phyloP scores from a whole-genome alignment of 305 asterid species.

The Fraxinus greggii region DNA sequence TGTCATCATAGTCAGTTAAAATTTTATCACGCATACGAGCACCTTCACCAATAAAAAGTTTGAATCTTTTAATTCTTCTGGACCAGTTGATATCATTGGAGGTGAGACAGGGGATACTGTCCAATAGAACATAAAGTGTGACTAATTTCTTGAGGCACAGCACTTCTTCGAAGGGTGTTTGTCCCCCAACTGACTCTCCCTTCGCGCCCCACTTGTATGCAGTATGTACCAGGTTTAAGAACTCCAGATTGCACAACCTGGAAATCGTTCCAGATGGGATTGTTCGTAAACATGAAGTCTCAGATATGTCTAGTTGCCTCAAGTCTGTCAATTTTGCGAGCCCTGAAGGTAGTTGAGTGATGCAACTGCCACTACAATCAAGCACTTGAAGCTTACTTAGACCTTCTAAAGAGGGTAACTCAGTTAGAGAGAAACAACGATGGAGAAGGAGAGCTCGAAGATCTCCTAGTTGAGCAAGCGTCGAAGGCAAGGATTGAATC shows the following conservation, averaged over 20 bases:
- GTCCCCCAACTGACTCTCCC: not conserved
- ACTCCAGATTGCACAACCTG: constrained; percentile 1
- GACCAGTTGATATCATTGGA: not conserved
- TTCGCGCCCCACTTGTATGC: not conserved
- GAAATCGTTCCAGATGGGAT: not conserved
- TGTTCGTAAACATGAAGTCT: not conserved
- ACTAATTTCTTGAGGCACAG: constrained; percentile 6
- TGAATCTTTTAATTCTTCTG: not conserved
- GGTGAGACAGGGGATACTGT: not conserved
- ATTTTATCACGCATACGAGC: not conserved
- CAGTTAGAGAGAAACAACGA: not conserved
- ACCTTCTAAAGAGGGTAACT: constrained; percentile 2
- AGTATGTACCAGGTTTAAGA: not conserved
- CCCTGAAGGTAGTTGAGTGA: not conserved
- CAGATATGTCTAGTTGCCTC: constrained; percentile 7
- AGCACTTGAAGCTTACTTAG: constrained; percentile 4
- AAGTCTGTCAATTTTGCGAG: not conserved
- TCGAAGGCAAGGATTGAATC: constrained; percentile 1
- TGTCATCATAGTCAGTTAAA: not conserved
- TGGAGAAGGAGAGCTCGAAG: constrained; percentile 5
- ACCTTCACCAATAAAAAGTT: not conserved
- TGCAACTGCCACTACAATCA: constrained; percentile 1
- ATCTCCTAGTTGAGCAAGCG: not conserved
- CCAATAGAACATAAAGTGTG: not conserved
- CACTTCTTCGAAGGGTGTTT: not conserved